A percentile compares a stretch with the other conserved stretches of the same genome.
Conservation (phyloP, 192 early-diverging fungal species). For the Backusella morwellensis region DNA sequence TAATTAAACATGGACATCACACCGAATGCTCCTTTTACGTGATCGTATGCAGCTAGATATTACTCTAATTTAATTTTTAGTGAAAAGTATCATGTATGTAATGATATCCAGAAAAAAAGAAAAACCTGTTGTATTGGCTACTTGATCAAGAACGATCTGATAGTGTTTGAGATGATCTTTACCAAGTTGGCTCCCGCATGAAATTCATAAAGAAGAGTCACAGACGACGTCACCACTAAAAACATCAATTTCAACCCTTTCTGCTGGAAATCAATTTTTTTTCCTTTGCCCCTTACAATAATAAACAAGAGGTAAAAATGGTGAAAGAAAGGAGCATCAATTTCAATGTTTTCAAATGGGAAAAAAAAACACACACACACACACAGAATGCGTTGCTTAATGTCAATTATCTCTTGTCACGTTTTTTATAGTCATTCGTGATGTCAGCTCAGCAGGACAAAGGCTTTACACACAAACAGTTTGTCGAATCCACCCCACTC, state of each 20-base stretch:
- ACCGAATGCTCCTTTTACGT: neutral
- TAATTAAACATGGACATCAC: neutral
- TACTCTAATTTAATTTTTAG: no score
- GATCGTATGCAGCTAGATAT: neutral
- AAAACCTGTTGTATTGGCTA: no score
- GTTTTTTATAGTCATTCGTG: conserved; percentile 1
- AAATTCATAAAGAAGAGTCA: neutral
- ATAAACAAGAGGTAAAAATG: conserved; percentile 4
- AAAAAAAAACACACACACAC: neutral
- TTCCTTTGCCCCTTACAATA: conserved; percentile 8
- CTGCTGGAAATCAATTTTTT: conserved; percentile 2
- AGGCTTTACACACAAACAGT: conserved; percentile 40
- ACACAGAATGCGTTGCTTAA: neutral
- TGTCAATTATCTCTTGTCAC: neutral
- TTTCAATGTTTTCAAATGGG: neutral
- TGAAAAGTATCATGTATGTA: no score
- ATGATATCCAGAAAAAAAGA: no score
- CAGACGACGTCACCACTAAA: neutral
- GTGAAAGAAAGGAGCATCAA: neutral
- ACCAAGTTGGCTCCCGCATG: neutral
- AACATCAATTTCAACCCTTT: conserved; percentile 1
- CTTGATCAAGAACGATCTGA: no score
- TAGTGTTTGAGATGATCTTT: no score
- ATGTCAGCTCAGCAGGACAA: conserved; percentile 27
- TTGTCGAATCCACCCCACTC: conserved; percentile 82